Conservation (phyloP, 306 rosid genomes). For the Quercus berberidifolia region DNA sequence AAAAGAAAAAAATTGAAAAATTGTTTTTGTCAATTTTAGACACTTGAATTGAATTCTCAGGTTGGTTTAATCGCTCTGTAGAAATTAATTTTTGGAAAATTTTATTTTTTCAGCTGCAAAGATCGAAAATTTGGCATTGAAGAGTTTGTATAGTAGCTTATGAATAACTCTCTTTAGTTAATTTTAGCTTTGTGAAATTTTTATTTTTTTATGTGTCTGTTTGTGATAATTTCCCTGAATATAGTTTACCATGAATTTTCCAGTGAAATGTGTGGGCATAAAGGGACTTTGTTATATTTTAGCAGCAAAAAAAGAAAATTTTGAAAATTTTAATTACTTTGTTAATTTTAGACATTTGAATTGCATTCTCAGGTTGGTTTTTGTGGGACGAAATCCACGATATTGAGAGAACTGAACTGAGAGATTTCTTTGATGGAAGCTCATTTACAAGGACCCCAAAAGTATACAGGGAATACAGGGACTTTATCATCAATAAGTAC, state of each 20-base stretch:
- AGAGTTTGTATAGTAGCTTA: neutral
- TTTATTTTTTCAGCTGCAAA: neutral
- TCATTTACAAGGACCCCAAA: conserved; percentile 73
- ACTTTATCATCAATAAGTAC: conserved; percentile 78
- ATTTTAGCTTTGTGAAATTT: neutral
- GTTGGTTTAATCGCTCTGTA: too few species aligned
- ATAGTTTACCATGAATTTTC: neutral
- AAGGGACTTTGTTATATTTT: neutral
- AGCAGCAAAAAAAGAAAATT: neutral
- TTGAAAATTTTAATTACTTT: neutral
- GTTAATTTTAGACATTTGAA: neutral
- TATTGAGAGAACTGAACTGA: conserved; percentile 53
- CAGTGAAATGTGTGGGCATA: neutral
- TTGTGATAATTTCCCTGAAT: neutral
- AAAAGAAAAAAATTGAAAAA: neutral
- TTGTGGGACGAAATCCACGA: conserved; percentile 90
- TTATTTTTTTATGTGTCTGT: neutral
- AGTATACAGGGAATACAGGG: conserved; percentile 77
- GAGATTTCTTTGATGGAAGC: conserved; percentile 72
- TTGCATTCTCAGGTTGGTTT: conserved; percentile 68
- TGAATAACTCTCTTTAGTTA: neutral
- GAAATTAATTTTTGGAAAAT: too few species aligned
- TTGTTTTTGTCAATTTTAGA: neutral
- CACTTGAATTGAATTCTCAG: too few species aligned
- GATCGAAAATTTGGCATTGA: neutral